These are phyloP conservation scores for Pythium vanterpoolii DNA, from an alignment of 352 stramenopile species.

Conservation along the genomic window DNA sequence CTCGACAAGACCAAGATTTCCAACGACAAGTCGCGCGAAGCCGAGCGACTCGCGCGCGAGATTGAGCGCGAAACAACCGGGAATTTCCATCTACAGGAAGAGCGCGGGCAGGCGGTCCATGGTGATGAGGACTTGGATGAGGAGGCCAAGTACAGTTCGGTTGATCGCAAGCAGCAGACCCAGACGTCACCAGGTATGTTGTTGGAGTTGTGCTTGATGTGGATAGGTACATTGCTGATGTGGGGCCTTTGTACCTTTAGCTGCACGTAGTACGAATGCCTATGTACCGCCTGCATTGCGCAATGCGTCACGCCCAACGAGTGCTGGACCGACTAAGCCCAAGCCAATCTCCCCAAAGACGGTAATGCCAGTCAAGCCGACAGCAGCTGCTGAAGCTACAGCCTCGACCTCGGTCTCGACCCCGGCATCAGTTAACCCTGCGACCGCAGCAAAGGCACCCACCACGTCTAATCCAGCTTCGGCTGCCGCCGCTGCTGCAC, in stretches of 20 bases:
- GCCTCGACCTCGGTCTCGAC: neutral
- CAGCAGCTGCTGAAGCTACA: neutral
- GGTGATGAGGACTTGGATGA: constrained; percentile 88
- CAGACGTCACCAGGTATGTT: constrained; percentile 2
- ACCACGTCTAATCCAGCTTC: neutral
- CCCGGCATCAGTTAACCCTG: neutral
- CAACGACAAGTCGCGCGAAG: constrained; percentile 75
- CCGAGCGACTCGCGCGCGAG: constrained; percentile 92
- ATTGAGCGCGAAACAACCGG: constrained; percentile 90
- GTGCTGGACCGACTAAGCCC: constrained; percentile 18
- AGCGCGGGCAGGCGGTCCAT: constrained; percentile 82
- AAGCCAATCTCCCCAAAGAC: constrained; percentile 19
- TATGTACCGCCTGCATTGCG: constrained; percentile 72
- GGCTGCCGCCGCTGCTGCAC: neutral
- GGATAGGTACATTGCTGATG: neutral
- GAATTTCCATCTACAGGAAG: constrained; percentile 96
- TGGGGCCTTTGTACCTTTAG: constrained; percentile 1
- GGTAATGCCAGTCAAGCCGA: neutral
- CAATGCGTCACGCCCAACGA: constrained; percentile 43
- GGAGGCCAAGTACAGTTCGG: constrained; percentile 95
- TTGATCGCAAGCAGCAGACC: constrained; percentile 54
- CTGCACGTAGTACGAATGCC: constrained; percentile 30
- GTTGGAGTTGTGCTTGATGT: neutral
- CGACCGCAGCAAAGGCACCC: neutral
- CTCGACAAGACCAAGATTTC: constrained; percentile 94